Evolutionary conservation across 2,329 filamentous ascomycete species (phyloP), one percentile per base, ranked within the genome.

Genomic region (Diaporthe sp.): DNA sequence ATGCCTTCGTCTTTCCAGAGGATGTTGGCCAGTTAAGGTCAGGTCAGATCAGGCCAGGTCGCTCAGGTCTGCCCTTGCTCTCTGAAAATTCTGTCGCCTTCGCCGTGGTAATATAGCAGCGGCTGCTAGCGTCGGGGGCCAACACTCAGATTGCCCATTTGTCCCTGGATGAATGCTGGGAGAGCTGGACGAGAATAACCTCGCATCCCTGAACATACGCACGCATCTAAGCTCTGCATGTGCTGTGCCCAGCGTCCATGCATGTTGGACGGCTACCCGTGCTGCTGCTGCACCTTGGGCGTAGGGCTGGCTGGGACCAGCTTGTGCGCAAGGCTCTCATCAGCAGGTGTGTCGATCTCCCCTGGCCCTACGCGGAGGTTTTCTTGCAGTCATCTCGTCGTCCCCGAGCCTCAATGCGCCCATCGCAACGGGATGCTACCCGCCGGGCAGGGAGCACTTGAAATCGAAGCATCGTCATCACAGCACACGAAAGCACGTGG

Each of bases 221-320:
- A 51, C 31, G 34, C 46, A 25, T 39, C 65, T 68, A 53, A 53
- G 65, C 46, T 53, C 65, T 53, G 62, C 42, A 65, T 28, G 51
- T 19, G 53, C 34, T 37, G 34, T 59, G 57, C 37, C 57, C 46
- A 51, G 65, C 65, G 46, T 28, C 39, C 65, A 68, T 68, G 65
- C 46, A 39, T 68, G 65, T 53, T 53, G 49, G 65, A 55, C 31
- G 46, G 44, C 46, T 5, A 49, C 65, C 62, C 62, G 44, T 68
- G 62, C 62, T 39, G 62, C 62, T 39, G 31, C 15, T 39, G 31
- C 15, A 39, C 10, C 37, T 55, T 55, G 37, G 31, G 58, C 58
- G 58, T 65, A 73, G 71, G 71, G 71, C 71, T 73, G 71, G 71
- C 58, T 44, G 58, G 46, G 71, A 57, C 71, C 71, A 65, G 58